Conservation (phyloP, 257 asterid genomes). For the Sherardia arvensis region DNA sequence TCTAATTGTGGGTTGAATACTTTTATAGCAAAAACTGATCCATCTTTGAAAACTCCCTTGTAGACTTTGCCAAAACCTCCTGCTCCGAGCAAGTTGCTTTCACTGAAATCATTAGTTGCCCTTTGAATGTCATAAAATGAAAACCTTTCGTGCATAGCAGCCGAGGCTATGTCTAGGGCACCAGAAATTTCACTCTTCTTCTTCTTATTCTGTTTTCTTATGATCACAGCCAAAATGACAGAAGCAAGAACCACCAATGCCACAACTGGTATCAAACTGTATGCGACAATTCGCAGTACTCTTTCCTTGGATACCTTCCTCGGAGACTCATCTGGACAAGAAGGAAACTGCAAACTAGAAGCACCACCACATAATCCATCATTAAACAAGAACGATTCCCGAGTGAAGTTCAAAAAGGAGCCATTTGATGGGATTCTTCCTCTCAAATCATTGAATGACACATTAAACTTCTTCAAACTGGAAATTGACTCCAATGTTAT, state of each 20-base stretch:
- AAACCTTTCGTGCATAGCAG: background rate
- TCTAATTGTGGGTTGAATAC: too few relatives aligned
- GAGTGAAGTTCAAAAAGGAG: background rate
- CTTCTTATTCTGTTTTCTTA: background rate
- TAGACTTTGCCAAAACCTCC: background rate
- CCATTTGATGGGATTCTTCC: background rate
- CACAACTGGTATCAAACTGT: background rate
- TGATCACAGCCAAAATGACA: background rate
- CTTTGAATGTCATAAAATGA: background rate
- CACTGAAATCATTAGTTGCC: background rate
- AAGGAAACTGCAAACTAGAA: background rate
- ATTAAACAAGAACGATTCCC: conserved; percentile 1
- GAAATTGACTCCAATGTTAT: background rate
- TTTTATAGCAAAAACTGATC: too few relatives aligned
- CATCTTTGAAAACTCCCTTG: too few relatives aligned
- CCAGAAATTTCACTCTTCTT: background rate
- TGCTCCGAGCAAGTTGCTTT: background rate
- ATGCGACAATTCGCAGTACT: background rate
- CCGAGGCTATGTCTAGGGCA: background rate
- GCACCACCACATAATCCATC: conserved; percentile 6
- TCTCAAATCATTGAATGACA: background rate
- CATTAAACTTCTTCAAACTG: background rate
- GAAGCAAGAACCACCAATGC: background rate
- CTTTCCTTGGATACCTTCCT: background rate
- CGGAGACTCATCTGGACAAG: background rate